phyloP scores from a whole-genome alignment of 495 filamentous ascomycete species.

The Tuber umbilicatum region DNA sequence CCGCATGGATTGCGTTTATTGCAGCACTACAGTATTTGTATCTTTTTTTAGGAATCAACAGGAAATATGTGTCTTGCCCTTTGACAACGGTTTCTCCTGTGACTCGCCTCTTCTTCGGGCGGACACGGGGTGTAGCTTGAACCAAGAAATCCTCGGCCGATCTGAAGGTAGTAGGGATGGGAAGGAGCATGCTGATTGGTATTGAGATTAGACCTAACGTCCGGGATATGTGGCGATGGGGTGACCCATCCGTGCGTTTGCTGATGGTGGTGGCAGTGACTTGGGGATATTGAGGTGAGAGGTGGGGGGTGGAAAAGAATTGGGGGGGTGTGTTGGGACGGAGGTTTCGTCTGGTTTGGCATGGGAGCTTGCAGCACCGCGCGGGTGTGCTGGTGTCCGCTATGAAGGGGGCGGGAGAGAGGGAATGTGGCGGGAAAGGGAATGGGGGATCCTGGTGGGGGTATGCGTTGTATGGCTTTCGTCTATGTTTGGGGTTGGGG shows the following conservation, averaged over 20 bases:
- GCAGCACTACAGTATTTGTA: no score
- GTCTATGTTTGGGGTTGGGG: not conserved
- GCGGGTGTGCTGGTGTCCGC: not conserved
- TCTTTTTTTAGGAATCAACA: not conserved
- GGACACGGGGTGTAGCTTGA: not conserved
- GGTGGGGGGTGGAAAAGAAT: not conserved
- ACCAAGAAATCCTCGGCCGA: not conserved
- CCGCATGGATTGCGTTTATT: not conserved
- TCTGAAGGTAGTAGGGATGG: not conserved
- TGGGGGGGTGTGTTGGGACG: not conserved
- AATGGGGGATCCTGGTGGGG: not conserved
- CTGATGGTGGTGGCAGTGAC: not conserved
- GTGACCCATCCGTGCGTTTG: not conserved
- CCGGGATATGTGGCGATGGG: not conserved
- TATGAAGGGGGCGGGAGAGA: not conserved
- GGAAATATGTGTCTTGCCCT: not conserved
- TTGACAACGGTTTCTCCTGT: not conserved
- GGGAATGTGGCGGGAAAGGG: not conserved
- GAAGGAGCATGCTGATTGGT: not conserved
- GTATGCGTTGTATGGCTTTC: not conserved
- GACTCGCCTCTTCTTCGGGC: not conserved
- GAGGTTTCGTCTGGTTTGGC: slow-evolving; percentile 2
- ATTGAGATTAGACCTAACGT: not conserved
- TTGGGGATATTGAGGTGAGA: not conserved
- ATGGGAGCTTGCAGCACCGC: not conserved